Conservation (phyloP, 164 flowering plant species). For the Liquidambar formosana region DNA sequence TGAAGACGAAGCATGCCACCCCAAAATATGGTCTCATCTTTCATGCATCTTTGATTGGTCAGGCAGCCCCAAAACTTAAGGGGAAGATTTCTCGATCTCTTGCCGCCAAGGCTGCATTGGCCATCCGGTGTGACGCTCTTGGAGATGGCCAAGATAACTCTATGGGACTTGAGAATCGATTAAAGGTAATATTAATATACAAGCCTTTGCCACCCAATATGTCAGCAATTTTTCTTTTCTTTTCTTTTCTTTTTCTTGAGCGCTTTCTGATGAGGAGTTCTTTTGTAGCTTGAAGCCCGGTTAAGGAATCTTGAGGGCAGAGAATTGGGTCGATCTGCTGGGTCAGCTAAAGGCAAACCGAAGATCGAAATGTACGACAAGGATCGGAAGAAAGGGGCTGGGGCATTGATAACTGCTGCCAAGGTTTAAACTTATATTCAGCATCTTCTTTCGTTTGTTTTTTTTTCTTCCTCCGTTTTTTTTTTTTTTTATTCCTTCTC, state of each 20-base stretch:
- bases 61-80: constrained; percentile 84
- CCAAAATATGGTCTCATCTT: constrained; percentile 95
- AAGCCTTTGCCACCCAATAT: neutral
- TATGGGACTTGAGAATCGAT: constrained; percentile 42
- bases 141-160: constrained; percentile 79
- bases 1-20: constrained; percentile 93
- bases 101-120: constrained; percentile 87
- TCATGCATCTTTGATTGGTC: constrained; percentile 94
- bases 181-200: constrained; percentile 12
- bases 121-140: constrained; percentile 90
- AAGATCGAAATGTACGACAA: constrained; percentile 83
- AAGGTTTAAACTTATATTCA: constrained; percentile 52
- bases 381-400: constrained; percentile 78
- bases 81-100: constrained; percentile 94
- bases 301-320: constrained; percentile 82
- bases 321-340: constrained; percentile 79
- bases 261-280: neutral
- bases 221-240: neutral
- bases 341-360: constrained; percentile 90
- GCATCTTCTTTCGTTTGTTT: too few species aligned
- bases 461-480: neutral
- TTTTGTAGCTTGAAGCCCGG: constrained; percentile 78
- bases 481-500: neutral
- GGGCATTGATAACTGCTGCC: constrained; percentile 74
- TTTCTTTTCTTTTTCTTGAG: neutral